phyloP scores from a whole-genome alignment of 192 early-diverging fungal species.

The Rhizoclosmatium sp. region DNA sequence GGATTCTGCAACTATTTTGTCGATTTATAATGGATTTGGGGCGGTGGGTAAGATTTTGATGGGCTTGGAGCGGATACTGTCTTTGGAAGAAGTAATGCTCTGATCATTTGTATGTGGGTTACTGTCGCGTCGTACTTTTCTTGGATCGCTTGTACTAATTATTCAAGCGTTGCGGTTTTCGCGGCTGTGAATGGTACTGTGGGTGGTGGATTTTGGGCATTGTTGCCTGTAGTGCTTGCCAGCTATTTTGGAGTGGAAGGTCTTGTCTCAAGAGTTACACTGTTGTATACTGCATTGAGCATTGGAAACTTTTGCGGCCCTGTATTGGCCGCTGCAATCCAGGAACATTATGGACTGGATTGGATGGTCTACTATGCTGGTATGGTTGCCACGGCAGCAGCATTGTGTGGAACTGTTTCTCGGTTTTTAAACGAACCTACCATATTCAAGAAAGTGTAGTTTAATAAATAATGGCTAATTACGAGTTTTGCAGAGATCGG shows the following conservation, averaged over 20 bases:
- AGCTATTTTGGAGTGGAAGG: constrained; percentile 29
- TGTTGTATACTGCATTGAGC: constrained; percentile 23
- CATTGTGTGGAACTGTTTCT: not conserved
- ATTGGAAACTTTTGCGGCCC: constrained; percentile 36
- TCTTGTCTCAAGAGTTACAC: constrained; percentile 14
- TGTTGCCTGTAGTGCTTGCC: constrained; percentile 45
- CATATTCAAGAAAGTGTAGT: constrained; percentile 8
- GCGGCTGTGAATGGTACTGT: constrained; percentile 48
- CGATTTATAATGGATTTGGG: constrained; percentile 71
- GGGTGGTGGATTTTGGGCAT: constrained; percentile 31
- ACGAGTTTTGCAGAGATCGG: too few species aligned
- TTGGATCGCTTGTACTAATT: not conserved
- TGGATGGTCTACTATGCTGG: constrained; percentile 23
- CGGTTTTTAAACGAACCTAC: not conserved
- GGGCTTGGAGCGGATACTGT: constrained; percentile 64
- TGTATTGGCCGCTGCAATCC: constrained; percentile 3
- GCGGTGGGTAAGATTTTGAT: constrained; percentile 70
- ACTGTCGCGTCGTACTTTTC: constrained; percentile 18
- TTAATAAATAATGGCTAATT: not conserved
- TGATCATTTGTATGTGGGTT: constrained; percentile 55
- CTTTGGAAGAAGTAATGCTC: constrained; percentile 68
- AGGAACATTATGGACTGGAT: constrained; percentile 1
- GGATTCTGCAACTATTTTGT: constrained; percentile 36
- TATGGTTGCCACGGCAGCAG: not conserved
- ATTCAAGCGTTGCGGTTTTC: constrained; percentile 36